Conservation (phyloP, 805 yeast species). For the Zygosaccharomyces rouxii region DNA sequence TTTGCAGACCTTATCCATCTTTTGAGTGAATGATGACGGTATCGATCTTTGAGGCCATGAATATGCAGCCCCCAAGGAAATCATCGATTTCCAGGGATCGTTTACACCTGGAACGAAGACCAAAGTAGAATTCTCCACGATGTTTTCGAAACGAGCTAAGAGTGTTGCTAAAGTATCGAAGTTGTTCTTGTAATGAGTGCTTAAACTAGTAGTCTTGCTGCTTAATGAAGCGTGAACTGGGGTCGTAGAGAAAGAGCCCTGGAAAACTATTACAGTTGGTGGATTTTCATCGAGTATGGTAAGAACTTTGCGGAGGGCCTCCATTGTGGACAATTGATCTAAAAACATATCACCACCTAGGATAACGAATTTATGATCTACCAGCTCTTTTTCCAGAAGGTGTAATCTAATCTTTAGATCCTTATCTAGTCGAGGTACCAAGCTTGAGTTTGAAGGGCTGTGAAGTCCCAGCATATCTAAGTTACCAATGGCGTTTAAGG, state of each 20-base stretch:
- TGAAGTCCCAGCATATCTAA: slow-evolving; percentile 61
- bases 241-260: slow-evolving; percentile 71
- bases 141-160: slow-evolving; percentile 45
- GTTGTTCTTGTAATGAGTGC: slow-evolving; percentile 55
- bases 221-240: slow-evolving; percentile 59
- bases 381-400: slow-evolving; percentile 51
- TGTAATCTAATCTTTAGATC: slow-evolving; percentile 52
- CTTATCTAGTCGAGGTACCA: slow-evolving; percentile 55
- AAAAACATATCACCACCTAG: slow-evolving; percentile 73
- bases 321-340: slow-evolving; percentile 54
- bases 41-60: slow-evolving; percentile 71
- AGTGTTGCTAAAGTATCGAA: slow-evolving; percentile 73
- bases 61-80: slow-evolving; percentile 54
- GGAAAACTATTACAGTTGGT: slow-evolving; percentile 69
- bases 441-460: slow-evolving; percentile 30
- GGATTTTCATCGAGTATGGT: slow-evolving; percentile 47
- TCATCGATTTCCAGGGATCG: slow-evolving; percentile 87
- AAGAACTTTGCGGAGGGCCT: slow-evolving; percentile 64
- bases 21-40: slow-evolving; percentile 65
- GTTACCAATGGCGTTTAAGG: slow-evolving; percentile 71
- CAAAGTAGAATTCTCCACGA: slow-evolving; percentile 44
- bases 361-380: slow-evolving; percentile 57
- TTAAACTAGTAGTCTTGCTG: slow-evolving; percentile 44
- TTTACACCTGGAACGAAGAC: slow-evolving; percentile 82
- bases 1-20: slow-evolving; percentile 56